phyloP scores from a whole-genome alignment of 768 basidiomycete species.

The Phlegmacium glaucopus region DNA sequence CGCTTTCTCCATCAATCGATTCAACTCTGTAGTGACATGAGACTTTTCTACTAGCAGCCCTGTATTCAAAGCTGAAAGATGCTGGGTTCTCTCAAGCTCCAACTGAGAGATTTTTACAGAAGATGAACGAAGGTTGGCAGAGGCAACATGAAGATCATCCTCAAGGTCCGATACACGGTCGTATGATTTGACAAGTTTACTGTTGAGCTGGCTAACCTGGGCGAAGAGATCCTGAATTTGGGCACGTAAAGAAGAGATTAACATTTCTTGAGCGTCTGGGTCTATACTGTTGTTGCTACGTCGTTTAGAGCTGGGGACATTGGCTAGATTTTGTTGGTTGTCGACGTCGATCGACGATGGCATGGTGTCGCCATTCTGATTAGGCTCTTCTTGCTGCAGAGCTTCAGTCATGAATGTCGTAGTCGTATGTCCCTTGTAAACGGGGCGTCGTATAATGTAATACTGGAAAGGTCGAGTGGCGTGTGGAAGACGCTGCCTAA shows the following conservation, averaged over 20 bases:
- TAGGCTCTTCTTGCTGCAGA: background rate
- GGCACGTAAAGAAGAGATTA: slow-evolving; percentile 74
- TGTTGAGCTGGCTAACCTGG: slow-evolving; percentile 88
- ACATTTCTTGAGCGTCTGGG: slow-evolving; percentile 73
- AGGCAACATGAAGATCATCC: slow-evolving; percentile 74
- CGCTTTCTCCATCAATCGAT: slow-evolving; percentile 90
- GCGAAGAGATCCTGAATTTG: slow-evolving; percentile 87
- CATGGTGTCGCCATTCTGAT: slow-evolving; percentile 1
- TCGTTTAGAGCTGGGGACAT: slow-evolving; percentile 4
- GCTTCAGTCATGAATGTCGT: background rate
- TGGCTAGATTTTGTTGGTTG: background rate
- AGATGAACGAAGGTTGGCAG: slow-evolving; percentile 54
- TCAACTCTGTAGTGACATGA: slow-evolving; percentile 89
- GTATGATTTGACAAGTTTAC: slow-evolving; percentile 89
- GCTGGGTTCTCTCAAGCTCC: slow-evolving; percentile 81
- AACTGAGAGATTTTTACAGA: slow-evolving; percentile 72
- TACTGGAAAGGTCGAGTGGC: too few relatives aligned
- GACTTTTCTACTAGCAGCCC: slow-evolving; percentile 89
- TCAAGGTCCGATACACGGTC: slow-evolving; percentile 92
- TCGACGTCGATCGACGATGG: too few relatives aligned
- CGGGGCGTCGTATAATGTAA: too few relatives aligned
- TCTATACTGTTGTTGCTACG: slow-evolving; percentile 28
- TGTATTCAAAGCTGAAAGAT: slow-evolving; percentile 86
- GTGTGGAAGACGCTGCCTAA: background rate
- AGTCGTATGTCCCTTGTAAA: too few relatives aligned